Percentiles rank a stretch among this genome's conserved stretches.
phyloP scores from a whole-genome alignment of 352 stramenopile species.

The Pythium guiyangense region DNA sequence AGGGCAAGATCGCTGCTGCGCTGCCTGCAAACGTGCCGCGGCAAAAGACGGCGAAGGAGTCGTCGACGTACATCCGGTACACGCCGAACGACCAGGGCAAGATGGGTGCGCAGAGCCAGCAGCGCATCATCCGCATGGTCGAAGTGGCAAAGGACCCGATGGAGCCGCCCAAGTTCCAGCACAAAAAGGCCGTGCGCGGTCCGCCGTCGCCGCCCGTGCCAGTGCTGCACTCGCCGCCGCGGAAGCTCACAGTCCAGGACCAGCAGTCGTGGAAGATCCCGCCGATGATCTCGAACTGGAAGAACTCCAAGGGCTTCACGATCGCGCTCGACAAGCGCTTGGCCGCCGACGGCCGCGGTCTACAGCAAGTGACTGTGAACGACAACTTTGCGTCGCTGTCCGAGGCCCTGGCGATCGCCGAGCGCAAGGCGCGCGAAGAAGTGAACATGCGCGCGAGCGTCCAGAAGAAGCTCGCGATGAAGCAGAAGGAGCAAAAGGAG shows the following conservation, averaged over 20 bases:
- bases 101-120: constrained; percentile 53
- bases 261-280: constrained; percentile 99
- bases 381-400: constrained; percentile 98
- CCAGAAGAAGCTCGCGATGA: constrained; percentile 85
- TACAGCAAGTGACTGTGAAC: constrained; percentile 96
- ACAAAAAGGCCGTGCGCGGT: constrained; percentile 95
- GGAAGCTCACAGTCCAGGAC: constrained; percentile 90
- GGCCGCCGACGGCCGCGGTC: constrained; percentile 94
- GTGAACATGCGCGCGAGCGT: constrained; percentile 93
- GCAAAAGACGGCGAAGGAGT: constrained; percentile 90
- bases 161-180: constrained; percentile 98
- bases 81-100: constrained; percentile 79
- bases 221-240: constrained; percentile 91
- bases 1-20: constrained; percentile 89
- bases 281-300: constrained; percentile 99
- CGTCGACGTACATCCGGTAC: constrained; percentile 79
- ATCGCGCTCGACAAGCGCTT: constrained; percentile 99
- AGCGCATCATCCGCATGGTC: constrained; percentile 99
- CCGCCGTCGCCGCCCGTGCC: constrained; percentile 88
- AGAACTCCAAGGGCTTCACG: constrained; percentile 98
- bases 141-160: constrained; percentile 98
- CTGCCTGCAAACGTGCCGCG: constrained; percentile 59
- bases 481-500: constrained; percentile 96
- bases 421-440: constrained; percentile 96
- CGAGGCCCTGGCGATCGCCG: constrained; percentile 97